Conservation (phyloP, 768 basidiomycete species). For the Suillus americanus region DNA sequence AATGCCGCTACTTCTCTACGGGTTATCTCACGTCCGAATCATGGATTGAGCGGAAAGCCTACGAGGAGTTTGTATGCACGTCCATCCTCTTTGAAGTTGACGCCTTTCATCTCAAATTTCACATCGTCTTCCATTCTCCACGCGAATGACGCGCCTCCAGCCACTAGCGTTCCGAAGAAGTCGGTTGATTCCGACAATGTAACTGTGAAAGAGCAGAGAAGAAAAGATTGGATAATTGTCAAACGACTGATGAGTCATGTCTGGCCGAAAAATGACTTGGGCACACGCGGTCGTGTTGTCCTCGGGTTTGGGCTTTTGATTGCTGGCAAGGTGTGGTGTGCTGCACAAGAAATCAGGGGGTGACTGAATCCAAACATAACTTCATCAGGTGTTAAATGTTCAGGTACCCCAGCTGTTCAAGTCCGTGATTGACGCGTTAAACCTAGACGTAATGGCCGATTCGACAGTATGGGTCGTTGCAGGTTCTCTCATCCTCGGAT, state of each 20-base stretch:
- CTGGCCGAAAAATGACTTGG: conserved; percentile 89
- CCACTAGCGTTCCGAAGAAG: conserved; percentile 6
- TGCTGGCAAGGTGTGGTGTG: conserved; percentile 70
- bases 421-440: conserved; percentile 83
- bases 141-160: not conserved
- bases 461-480: conserved; percentile 90
- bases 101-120: conserved; percentile 13
- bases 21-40: not conserved
- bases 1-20: conserved; percentile 7
- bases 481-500: conserved; percentile 88
- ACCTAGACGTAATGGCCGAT: conserved; percentile 70
- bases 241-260: conserved; percentile 82
- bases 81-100: conserved; percentile 7
- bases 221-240: conserved; percentile 85
- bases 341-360: not conserved
- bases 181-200: conserved; percentile 13
- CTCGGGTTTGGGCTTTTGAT: conserved; percentile 80
- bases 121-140: conserved; percentile 15
- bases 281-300: conserved; percentile 77
- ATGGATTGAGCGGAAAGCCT: not conserved
- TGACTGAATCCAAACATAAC: not conserved
- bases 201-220: conserved; percentile 51
- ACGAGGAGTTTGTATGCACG: conserved; percentile 9
- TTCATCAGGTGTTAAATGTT: conserved; percentile 79
- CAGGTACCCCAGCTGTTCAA: conserved; percentile 99